These are phyloP conservation scores for Vaucheria bursata DNA, from an alignment of 352 stramenopile species.

Conservation along the genomic window DNA sequence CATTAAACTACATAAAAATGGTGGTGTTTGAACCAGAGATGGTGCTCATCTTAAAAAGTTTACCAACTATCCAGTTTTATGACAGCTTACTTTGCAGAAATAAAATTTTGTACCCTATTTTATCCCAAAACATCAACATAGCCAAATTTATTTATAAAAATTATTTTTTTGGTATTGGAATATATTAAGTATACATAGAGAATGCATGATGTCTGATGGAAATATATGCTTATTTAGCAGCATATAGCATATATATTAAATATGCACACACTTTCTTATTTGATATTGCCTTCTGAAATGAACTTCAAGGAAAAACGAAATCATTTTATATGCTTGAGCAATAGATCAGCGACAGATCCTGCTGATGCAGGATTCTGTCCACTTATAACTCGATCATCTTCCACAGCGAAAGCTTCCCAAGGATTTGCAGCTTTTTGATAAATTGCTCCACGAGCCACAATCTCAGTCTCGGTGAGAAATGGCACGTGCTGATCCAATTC, in stretches of 20 bases:
- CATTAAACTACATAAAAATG: no score
- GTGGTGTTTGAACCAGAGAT: no score
- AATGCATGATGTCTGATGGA: background rate
- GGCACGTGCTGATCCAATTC: conserved; percentile 23
- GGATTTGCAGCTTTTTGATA: conserved; percentile 17
- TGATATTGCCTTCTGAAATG: background rate
- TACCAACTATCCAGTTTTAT: no score
- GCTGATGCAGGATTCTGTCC: conserved; percentile 33
- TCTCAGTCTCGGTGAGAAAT: conserved; percentile 32
- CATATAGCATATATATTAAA: background rate
- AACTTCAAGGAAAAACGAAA: background rate
- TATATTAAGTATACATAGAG: no score
- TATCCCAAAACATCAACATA: background rate
- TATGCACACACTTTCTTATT: background rate
- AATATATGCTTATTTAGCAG: background rate
- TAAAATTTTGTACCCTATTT: background rate
- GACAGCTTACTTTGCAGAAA: no score
- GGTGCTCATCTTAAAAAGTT: no score
- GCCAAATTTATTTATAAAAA: background rate
- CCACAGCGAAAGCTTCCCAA: conserved; percentile 22
- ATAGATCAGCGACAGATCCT: background rate
- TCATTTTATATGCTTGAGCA: background rate
- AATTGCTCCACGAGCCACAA: conserved; percentile 19
- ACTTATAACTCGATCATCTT: conserved; percentile 18
- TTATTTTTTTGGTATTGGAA: no score